Evolutionary conservation across 108 stramenopile species (phyloP), one percentile per base, ranked within the genome.

Genomic region (Discostella stelligeroides): DNA sequence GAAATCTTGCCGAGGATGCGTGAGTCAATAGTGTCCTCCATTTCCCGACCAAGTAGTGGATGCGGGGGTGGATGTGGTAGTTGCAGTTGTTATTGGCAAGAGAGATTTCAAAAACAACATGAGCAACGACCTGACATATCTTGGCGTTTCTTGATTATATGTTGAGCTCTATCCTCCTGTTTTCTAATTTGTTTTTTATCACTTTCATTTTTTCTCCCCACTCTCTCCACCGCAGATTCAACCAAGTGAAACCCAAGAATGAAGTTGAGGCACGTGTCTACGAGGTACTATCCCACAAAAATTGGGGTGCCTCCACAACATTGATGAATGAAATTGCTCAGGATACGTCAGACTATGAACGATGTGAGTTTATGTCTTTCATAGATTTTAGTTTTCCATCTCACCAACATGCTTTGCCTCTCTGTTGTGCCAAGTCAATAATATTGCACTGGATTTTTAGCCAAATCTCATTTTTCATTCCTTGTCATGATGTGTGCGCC

Each of bases 201-300:
- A 34, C 34, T 6, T 34, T 34, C 34, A 34, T 34, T 6, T 34
- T 6, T 34, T 20, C 54, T 37, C 41, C 24, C 24, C 5, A 38
- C 34, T 30, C 25, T 29, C 3, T 39, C 28, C 13, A 46, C 23
- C 68, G 47, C 63, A 94, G 94, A 37, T 86, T 94, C 80, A 98
- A 98, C 66, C 92, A 94, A 66, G 88, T 81, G 14, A 95, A 93
- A 63, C 94, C 97, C 42, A 96, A 94, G 66, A 92, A 87, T 17
- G 97, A 98, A 34, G 93, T 94, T 25, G 98, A 99, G 76, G 89
- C 89, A 43, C 86, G 92, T 24, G 94, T 99, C 37, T 96, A 97
- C 85, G 98, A 98, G 68, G 97, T 95, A 8, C 83, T 99, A 38
- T 97, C 96, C 15, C 96, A 97, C 80, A 98, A 99, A 78, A 99